phyloP scores from a whole-genome alignment of 1,284 basidiomycete genomes.

The Melampsora americana region DNA sequence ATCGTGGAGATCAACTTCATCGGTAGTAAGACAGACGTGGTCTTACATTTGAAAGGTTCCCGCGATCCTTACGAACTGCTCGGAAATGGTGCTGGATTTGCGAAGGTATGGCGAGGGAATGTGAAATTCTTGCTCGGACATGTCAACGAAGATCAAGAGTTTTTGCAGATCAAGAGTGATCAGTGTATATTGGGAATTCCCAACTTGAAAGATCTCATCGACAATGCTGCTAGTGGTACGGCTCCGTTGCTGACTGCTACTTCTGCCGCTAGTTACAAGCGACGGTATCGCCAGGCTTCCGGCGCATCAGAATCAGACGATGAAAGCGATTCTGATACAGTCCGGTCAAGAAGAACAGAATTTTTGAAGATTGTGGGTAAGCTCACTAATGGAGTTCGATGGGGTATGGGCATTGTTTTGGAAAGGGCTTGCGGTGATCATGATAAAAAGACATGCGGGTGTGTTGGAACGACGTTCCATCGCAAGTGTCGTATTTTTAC shows the following conservation, averaged over 20 bases:
- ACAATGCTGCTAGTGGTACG: conserved; percentile 57
- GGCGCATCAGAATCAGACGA: conserved; percentile 29
- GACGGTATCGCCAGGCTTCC: conserved; percentile 31
- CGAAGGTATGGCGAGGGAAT: conserved; percentile 76
- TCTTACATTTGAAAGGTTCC: conserved; percentile 59
- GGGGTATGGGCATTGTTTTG: conserved; percentile 78
- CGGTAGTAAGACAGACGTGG: conserved; percentile 54
- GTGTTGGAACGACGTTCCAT: conserved; percentile 66
- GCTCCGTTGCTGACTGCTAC: conserved; percentile 41
- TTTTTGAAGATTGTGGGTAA: conserved; percentile 68
- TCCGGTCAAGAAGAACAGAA: conserved; percentile 45
- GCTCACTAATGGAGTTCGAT: conserved; percentile 80
- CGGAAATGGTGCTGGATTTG: conserved; percentile 82
- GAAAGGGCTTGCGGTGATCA: conserved; percentile 78
- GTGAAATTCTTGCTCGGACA: conserved; percentile 72
- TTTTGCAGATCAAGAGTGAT: conserved; percentile 79
- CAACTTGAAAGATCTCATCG: conserved; percentile 56
- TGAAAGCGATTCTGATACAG: conserved; percentile 33
- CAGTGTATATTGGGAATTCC: conserved; percentile 78
- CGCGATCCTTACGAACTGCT: conserved; percentile 74
- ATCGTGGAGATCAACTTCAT: conserved; percentile 68
- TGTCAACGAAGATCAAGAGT: conserved; percentile 70
- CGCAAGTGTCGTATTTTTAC: conserved; percentile 76
- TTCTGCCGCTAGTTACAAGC: conserved; percentile 36
- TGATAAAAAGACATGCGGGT: conserved; percentile 57